phyloP scores from a whole-genome alignment of 352 stramenopile genomes.

The Phytophthora sojae region DNA sequence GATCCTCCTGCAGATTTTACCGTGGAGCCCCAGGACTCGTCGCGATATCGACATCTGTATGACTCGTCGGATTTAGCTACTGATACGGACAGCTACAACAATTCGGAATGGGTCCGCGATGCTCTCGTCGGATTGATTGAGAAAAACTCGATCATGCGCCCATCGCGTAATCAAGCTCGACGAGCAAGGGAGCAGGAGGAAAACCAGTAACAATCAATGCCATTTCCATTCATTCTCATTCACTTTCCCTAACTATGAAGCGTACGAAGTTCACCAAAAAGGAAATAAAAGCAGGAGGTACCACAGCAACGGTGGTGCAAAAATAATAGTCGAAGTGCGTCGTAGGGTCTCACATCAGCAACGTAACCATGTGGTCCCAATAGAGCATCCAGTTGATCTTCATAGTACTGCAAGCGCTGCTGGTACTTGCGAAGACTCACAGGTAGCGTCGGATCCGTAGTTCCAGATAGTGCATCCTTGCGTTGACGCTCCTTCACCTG shows the following conservation, averaged over 20 bases:
- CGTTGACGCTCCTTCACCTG: not conserved
- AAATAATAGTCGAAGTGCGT: conserved; percentile 2
- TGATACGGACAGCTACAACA: conserved; percentile 1
- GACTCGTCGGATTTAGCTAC: not conserved
- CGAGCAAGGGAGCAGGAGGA: not conserved
- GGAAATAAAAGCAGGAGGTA: conserved; percentile 5
- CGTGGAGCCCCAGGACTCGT: not conserved
- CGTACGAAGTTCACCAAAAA: conserved; percentile 5
- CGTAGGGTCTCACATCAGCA: not conserved
- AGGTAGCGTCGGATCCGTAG: not conserved
- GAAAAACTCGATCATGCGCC: not conserved
- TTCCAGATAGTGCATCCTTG: not conserved
- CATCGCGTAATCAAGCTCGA: not conserved
- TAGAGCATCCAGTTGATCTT: not conserved
- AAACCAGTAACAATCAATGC: not conserved
- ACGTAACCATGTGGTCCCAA: not conserved
- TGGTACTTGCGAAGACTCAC: not conserved
- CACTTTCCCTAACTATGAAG: conserved; percentile 4
- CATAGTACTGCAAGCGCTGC: not conserved
- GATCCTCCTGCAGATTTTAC: not conserved
- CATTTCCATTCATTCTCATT: not conserved
- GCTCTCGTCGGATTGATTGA: not conserved
- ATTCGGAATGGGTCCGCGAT: not conserved
- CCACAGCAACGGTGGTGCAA: conserved; percentile 5
- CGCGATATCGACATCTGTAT: not conserved